Conservation (phyloP, 345 rosid species). For the Acer saccharum region DNA sequence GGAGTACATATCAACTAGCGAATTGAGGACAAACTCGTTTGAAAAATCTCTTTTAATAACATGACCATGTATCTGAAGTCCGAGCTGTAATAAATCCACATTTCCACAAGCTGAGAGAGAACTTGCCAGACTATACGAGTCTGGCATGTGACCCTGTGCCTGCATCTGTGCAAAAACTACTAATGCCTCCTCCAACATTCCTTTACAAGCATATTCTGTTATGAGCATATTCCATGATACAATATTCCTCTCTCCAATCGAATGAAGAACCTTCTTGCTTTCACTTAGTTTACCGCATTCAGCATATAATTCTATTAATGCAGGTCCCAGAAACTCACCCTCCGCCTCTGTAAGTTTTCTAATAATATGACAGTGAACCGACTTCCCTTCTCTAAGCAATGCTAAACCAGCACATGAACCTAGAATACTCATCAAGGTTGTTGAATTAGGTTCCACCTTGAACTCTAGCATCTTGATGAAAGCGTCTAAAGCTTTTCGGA, state of each 20-base stretch:
- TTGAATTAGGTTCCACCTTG: conserved; percentile 50
- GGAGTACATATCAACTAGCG: conserved; percentile 63
- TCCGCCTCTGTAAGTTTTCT: conserved; percentile 42
- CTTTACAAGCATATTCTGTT: conserved; percentile 52
- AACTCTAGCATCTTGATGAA: conserved; percentile 56
- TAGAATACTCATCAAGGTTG: conserved; percentile 63
- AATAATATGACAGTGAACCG: conserved; percentile 64
- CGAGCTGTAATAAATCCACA: conserved; percentile 46
- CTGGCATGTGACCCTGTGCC: conserved; percentile 46
- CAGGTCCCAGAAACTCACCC: conserved; percentile 59
- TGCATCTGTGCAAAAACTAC: conserved; percentile 55
- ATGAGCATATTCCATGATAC: conserved; percentile 75
- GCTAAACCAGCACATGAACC: conserved; percentile 65
- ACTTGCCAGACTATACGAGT: conserved; percentile 69
- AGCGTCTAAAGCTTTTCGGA: conserved; percentile 46
- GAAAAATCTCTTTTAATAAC: conserved; percentile 36
- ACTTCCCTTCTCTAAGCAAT: conserved; percentile 65
- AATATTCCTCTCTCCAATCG: conserved; percentile 47
- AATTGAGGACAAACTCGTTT: conserved; percentile 60
- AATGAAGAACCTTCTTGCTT: conserved; percentile 46
- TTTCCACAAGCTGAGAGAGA: conserved; percentile 70
- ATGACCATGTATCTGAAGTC: conserved; percentile 72
- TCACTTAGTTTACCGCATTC: conserved; percentile 49
- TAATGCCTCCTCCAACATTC: conserved; percentile 55
- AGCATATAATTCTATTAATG: conserved; percentile 65